These are phyloP conservation scores for Eucalyptus decipiens DNA, from an alignment of 345 rosid genomes.

Conservation along the genomic window DNA sequence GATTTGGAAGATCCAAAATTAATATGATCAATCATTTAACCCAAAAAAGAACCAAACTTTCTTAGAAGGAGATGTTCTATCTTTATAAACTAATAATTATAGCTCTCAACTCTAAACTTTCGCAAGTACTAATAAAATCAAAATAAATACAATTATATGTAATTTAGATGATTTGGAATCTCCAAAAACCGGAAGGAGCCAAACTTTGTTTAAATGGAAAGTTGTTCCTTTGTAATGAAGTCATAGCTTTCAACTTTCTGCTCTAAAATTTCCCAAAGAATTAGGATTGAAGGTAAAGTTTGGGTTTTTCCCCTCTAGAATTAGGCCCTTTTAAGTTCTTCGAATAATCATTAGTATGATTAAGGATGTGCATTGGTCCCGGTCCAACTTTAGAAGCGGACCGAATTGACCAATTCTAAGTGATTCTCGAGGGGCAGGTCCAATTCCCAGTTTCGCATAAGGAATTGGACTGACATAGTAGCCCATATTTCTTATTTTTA, in stretches of 20 bases:
- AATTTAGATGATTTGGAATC: not conserved
- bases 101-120: not conserved
- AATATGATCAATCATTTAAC: not conserved
- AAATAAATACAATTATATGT: not conserved
- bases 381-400: not conserved
- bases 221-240: not conserved
- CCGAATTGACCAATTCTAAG: rapidly evolving
- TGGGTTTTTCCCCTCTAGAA: not conserved
- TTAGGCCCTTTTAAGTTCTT: not conserved
- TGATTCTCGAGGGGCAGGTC: not conserved
- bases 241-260: not conserved
- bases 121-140: not conserved
- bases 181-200: not conserved
- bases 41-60: not conserved
- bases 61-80: not conserved
- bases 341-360: not conserved
- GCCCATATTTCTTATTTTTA: not conserved
- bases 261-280: not conserved
- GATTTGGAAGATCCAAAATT: not conserved
- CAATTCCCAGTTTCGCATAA: not conserved
- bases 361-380: not conserved
- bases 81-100: not conserved
- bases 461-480: rapidly evolving
- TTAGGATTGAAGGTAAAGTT: not conserved
- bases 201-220: not conserved